Conservation (phyloP, 495 filamentous ascomycete genomes). For the Neurospora sublineolata region DNA sequence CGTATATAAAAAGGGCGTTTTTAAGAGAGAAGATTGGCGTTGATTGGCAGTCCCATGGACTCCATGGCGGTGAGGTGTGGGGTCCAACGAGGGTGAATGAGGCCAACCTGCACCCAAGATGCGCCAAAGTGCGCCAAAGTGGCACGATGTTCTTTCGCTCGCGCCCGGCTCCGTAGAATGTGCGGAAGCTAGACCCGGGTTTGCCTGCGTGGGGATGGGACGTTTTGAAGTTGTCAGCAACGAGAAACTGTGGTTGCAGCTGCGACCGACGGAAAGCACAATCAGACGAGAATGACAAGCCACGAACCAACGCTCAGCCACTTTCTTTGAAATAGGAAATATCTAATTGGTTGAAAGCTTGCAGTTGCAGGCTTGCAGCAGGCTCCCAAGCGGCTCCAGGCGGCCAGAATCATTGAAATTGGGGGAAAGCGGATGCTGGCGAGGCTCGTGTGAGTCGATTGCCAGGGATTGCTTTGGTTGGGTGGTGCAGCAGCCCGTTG, state of each 20-base stretch:
- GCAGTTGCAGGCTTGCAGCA: neutral
- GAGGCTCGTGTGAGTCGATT: neutral
- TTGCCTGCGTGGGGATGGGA: neutral
- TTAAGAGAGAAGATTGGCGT: neutral
- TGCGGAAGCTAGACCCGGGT: neutral
- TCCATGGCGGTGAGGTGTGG: neutral
- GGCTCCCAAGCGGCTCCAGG: neutral
- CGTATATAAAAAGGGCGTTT: neutral
- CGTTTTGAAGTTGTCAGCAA: neutral
- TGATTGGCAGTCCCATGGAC: neutral
- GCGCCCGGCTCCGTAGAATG: neutral
- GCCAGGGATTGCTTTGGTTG: neutral
- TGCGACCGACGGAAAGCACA: neutral
- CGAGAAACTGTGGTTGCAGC: neutral
- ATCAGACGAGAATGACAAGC: slow-evolving; percentile 26
- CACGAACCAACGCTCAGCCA: slow-evolving; percentile 12
- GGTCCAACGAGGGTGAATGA: neutral
- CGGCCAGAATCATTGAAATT: neutral
- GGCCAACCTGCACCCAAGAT: neutral
- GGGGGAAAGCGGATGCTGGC: neutral
- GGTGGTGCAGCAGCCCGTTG: neutral
- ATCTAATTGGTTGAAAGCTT: slow-evolving; percentile 11
- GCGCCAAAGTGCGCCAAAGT: neutral
- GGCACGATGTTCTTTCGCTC: neutral
- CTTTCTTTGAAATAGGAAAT: slow-evolving; percentile 14